Conservation (phyloP, 164 flowering plant genomes). For the Sextonia rubra region DNA sequence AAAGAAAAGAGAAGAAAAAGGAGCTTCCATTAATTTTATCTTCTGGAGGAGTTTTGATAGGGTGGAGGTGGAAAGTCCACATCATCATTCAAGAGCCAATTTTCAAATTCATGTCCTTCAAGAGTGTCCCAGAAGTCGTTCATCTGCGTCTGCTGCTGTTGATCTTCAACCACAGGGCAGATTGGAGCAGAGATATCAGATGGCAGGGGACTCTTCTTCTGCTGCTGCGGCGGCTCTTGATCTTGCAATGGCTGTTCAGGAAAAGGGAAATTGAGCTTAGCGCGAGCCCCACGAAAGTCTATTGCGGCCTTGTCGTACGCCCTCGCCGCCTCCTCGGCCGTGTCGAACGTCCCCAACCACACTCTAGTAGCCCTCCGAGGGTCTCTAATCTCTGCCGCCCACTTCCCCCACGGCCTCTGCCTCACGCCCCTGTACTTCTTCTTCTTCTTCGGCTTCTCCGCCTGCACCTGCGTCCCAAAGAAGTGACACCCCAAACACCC, state of each 20-base stretch:
- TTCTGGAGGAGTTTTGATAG: no score
- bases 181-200: not conserved
- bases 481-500: constrained; percentile 3
- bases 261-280: constrained; percentile 12
- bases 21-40: no score
- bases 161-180: not conserved
- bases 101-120: not conserved
- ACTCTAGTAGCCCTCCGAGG: constrained; percentile 6
- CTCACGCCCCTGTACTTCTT: constrained; percentile 13
- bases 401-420: constrained; percentile 15
- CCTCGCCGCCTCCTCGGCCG: constrained; percentile 7
- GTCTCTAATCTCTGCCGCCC: constrained; percentile 13
- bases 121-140: constrained; percentile 1
- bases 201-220: not conserved
- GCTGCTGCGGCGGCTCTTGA: constrained; percentile 1
- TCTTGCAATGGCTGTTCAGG: not conserved
- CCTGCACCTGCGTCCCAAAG: not conserved
- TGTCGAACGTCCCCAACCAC: constrained; percentile 12
- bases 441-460: constrained; percentile 1
- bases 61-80: not conserved
- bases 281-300: constrained; percentile 11
- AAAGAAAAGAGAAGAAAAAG: no score
- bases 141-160: not conserved
- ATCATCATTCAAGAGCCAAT: not conserved
- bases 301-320: constrained; percentile 10